phyloP scores from a whole-genome alignment of 1,284 basidiomycete genomes.

The Hymenochaete sp. region DNA sequence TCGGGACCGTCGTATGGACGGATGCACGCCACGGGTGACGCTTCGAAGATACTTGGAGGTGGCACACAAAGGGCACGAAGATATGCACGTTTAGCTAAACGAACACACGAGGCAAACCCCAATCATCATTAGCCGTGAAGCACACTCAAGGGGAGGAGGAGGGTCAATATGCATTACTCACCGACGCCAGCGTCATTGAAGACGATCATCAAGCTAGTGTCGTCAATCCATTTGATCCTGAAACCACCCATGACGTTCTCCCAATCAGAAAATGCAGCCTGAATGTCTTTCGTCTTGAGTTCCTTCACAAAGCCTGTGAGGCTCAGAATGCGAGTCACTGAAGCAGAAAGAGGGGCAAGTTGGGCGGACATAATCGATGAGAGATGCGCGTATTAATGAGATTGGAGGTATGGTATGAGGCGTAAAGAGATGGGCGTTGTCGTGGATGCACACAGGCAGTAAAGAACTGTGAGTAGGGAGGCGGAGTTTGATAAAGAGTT shows the following conservation, averaged over 20 bases:
- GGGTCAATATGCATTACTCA: too few relatives aligned
- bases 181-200: conserved; percentile 81
- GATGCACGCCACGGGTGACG: conserved; percentile 49
- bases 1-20: conserved; percentile 92
- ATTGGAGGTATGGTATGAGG: conserved; percentile 7
- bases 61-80: conserved; percentile 79
- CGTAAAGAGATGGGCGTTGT: not conserved
- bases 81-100: conserved; percentile 86
- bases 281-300: conserved; percentile 96
- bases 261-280: conserved; percentile 84
- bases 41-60: conserved; percentile 57
- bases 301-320: conserved; percentile 88
- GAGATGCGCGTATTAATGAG: conserved; percentile 2
- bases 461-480: conserved; percentile 7
- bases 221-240: conserved; percentile 99
- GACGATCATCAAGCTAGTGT: conserved; percentile 91
- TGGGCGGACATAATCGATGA: conserved; percentile 36
- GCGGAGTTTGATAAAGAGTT: conserved; percentile 9
- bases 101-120: too few relatives aligned
- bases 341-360: conserved; percentile 78
- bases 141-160: conserved; percentile 1
- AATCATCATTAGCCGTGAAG: not conserved
- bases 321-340: conserved; percentile 90
- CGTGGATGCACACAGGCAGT: not conserved
- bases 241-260: conserved; percentile 84